phyloP scores from a whole-genome alignment of 495 filamentous ascomycete genomes.

The Hypomontagnella submonticulosa region DNA sequence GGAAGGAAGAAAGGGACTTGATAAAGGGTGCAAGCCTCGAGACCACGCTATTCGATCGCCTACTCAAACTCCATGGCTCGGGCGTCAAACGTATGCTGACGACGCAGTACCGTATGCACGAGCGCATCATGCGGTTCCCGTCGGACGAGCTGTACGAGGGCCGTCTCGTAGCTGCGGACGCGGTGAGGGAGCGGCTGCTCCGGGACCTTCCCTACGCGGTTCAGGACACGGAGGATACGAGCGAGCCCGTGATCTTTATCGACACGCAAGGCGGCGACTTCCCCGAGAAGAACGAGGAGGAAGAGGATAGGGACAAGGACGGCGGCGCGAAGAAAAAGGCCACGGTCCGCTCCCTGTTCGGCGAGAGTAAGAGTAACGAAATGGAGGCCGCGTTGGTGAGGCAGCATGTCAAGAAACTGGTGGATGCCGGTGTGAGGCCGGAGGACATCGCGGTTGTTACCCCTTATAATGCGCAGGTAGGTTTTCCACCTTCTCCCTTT shows the following conservation, averaged over 20 bases:
- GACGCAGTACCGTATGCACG: conserved; percentile 99
- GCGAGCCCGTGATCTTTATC: conserved; percentile 88
- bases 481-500: conserved; percentile 22
- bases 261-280: conserved; percentile 97
- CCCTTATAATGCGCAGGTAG: conserved; percentile 92
- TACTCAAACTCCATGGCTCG: conserved; percentile 83
- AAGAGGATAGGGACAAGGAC: conserved; percentile 42
- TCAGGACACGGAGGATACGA: conserved; percentile 84
- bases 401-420: conserved; percentile 75
- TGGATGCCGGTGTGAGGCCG: conserved; percentile 79
- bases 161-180: conserved; percentile 80
- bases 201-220: conserved; percentile 83
- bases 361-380: conserved; percentile 94
- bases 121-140: conserved; percentile 92
- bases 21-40: conserved; percentile 72
- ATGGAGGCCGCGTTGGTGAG: conserved; percentile 86
- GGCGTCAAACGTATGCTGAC: conserved; percentile 92
- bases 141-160: conserved; percentile 88
- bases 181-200: conserved; percentile 78
- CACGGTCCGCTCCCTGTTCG: conserved; percentile 61
- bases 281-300: conserved; percentile 58
- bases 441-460: conserved; percentile 94
- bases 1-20: conserved; percentile 42
- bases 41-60: conserved; percentile 88
- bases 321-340: conserved; percentile 44